phyloP scores from a whole-genome alignment of 257 asterid genomes.

The Solanum paucissectum region DNA sequence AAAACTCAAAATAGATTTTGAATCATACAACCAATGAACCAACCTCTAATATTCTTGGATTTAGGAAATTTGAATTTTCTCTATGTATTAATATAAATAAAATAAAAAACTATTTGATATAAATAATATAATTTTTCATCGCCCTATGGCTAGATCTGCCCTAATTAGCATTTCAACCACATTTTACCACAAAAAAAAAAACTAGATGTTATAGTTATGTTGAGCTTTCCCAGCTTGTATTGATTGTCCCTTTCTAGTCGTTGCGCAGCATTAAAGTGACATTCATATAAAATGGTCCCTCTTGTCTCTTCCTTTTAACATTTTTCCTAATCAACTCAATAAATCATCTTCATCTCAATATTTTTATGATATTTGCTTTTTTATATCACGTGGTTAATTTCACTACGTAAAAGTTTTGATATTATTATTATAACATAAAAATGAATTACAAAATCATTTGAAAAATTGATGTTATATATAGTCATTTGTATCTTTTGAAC shows the following conservation, averaged over 20 bases:
- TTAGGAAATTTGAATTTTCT: too few relatives aligned
- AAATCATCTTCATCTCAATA: not conserved
- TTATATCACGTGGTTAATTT: not conserved
- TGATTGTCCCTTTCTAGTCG: not conserved
- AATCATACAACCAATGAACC: not conserved
- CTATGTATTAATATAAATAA: too few relatives aligned
- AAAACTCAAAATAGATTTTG: not conserved
- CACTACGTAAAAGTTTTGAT: not conserved
- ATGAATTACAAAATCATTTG: not conserved
- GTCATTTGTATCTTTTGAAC: not conserved
- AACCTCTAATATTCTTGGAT: too few relatives aligned
- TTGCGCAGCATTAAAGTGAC: not conserved
- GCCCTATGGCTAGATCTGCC: not conserved
- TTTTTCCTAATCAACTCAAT: not conserved
- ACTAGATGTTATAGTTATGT: not conserved
- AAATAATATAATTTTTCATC: too few relatives aligned
- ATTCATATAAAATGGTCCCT: not conserved
- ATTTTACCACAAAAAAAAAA: too few relatives aligned
- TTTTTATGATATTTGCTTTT: not conserved
- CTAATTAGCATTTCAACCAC: not conserved
- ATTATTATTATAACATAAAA: not conserved
- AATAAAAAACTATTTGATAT: too few relatives aligned
- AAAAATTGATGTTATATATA: not conserved
- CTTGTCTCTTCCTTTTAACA: not conserved
- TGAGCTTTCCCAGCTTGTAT: not conserved